These are phyloP conservation scores for Daldinia concentrica DNA, from an alignment of 495 filamentous ascomycete species.

Conservation along the genomic window DNA sequence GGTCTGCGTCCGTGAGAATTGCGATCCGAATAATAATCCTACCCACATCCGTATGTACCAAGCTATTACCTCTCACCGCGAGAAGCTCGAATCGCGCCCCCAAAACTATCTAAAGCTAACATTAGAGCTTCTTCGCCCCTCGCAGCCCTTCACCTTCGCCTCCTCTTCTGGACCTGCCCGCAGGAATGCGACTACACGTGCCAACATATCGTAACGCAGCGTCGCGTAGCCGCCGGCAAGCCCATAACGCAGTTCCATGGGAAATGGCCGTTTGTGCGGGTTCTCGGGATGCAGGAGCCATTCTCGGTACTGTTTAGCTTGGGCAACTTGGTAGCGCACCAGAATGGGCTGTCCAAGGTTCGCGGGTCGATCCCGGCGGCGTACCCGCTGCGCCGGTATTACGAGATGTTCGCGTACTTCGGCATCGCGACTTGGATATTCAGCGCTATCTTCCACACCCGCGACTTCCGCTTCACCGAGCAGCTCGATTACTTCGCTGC, in stretches of 20 bases:
- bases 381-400: constrained; percentile 83
- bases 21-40: constrained; percentile 59
- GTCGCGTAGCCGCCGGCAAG: constrained; percentile 69
- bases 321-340: constrained; percentile 89
- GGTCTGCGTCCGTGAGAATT: constrained; percentile 86
- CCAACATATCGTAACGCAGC: constrained; percentile 89
- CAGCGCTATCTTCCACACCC: constrained; percentile 87
- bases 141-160: constrained; percentile 70
- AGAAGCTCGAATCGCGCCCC: neutral
- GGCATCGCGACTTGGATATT: constrained; percentile 86
- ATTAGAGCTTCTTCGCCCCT: constrained; percentile 5
- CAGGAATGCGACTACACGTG: constrained; percentile 98
- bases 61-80: neutral
- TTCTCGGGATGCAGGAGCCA: constrained; percentile 94
- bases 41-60: constrained; percentile 63
- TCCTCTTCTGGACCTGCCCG: constrained; percentile 83
- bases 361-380: constrained; percentile 70
- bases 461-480: constrained; percentile 88
- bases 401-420: constrained; percentile 80
- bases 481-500: constrained; percentile 96
- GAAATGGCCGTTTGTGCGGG: constrained; percentile 97
- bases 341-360: constrained; percentile 75
- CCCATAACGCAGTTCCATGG: constrained; percentile 93
- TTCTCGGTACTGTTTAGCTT: constrained; percentile 92
- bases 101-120: neutral